phyloP scores from a whole-genome alignment of 805 yeast species.

The Saccharomycopsis fodiens region DNA sequence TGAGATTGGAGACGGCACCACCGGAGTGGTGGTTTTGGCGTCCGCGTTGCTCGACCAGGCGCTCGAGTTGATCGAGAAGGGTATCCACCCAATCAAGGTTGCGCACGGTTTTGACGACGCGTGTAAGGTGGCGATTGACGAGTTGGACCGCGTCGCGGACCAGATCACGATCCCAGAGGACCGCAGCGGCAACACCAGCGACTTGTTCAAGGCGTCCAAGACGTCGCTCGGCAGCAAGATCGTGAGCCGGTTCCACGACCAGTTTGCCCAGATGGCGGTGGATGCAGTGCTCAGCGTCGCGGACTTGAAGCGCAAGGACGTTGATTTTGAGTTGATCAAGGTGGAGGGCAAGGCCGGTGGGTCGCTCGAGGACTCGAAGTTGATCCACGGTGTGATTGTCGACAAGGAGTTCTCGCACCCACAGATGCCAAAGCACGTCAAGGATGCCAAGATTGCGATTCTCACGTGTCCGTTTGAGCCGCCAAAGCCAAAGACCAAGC shows the following conservation, averaged over 20 bases:
- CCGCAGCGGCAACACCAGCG: slow-evolving; percentile 48
- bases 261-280: slow-evolving; percentile 84
- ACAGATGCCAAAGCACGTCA: slow-evolving; percentile 72
- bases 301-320: slow-evolving; percentile 50
- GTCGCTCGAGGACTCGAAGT: slow-evolving; percentile 78
- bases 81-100: slow-evolving; percentile 96
- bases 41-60: slow-evolving; percentile 94
- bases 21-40: slow-evolving; percentile 86
- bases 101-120: slow-evolving; percentile 94
- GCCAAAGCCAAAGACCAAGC: slow-evolving; percentile 96
- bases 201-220: slow-evolving; percentile 78
- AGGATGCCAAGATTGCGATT: slow-evolving; percentile 78
- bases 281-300: slow-evolving; percentile 79
- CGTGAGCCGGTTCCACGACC: slow-evolving; percentile 87
- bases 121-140: slow-evolving; percentile 68
- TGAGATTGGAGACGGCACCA: slow-evolving; percentile 98
- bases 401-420: slow-evolving; percentile 90
- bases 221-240: slow-evolving; percentile 93
- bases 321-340: slow-evolving; percentile 87
- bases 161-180: slow-evolving; percentile 36
- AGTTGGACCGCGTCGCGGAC: slow-evolving; percentile 71
- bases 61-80: slow-evolving; percentile 82
- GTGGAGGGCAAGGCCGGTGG: slow-evolving; percentile 93
- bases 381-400: slow-evolving; percentile 93
- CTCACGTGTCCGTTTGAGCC: slow-evolving; percentile 99